Evolutionary conservation across 345 rosid species (phyloP), one percentile per base, ranked within the genome.

Genomic region (Brassica incana): DNA sequence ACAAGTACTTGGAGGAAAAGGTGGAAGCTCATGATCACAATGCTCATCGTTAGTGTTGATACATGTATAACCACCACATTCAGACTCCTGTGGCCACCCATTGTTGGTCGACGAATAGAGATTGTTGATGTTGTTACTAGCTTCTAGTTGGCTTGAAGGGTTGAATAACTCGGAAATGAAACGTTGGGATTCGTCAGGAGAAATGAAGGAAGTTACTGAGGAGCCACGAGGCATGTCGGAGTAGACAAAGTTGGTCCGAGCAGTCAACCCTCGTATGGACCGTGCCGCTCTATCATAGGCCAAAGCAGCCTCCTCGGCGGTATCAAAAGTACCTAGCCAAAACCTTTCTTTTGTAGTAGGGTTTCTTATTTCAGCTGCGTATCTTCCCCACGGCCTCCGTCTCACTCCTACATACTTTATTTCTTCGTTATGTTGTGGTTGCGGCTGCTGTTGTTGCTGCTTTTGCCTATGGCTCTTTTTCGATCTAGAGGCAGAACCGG

Each of bases 341-440:
- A n/a, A n/a, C 20, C 58, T 52, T 5, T n/a, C 58, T 52, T 52
- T 52, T n/a, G 58, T 52, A 52, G 58, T 52, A n/a, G 58, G 58
- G 58, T 52, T 52, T 52, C 58, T 52, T 52, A 52, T 52, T n/a
- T 52, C 58, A 52, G 58, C 58, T 52, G 58, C 58, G 58, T 52
- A 52, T 52, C 3, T 52, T 52, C 58, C 58, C 58, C 58, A 52
- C 20, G 58, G 58, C 20, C 58, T 52, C 8, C 58, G 7, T 5
- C 58, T 52, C 20, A 52, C 58, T 52, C 58, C 58, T 52, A 52
- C 58, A 52, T 52, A 52, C 58, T 52, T 52, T 52, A 52, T 52
- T n/a, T 52, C 58, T n/a, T 52, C 58, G 0, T n/a, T 52, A n/a
- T 52, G 58, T 52, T 52, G 56, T 48, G 16, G 56, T 48, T 12